Base-by-base conservation (phyloP, 345 rosid species). In the Lagerstroemia speciosa region DNA sequence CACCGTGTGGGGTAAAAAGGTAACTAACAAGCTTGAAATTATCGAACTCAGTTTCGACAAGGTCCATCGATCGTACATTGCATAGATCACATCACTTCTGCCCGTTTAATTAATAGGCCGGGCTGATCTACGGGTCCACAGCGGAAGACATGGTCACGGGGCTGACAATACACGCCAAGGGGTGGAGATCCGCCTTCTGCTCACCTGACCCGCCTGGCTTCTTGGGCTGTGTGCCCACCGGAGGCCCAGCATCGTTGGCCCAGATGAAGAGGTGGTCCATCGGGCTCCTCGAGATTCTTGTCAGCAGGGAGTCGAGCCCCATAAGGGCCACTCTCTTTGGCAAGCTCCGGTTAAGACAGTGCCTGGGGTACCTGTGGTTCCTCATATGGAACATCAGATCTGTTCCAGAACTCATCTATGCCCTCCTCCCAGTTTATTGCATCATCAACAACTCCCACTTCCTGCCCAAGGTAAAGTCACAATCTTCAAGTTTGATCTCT, bases 71-170 rank as follows among this genome's bases (percentile, higher is more conserved):
- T 27, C 3, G n/a, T 12, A 19, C 17, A 26, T 4, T 46, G 3
- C 12, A 17, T 24, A 29, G 53, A 32, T 38, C 27, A 17, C 5
- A 6, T 29, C n/a, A 17, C 8, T 8, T 46, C 50, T 19, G 30
- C 20, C 9, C 5, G 52, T 53, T 37, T 31, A n/a, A n/a, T n/a
- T n/a, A 22, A 32, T 29, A 87, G 89, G 26, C 83, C 11, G 95
- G 97, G 7, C 87, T 84, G 91, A 75, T 81, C 41, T 88, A 92
- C 46, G 98, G 84, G 38, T 81, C 98, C 20, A 43, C 70, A 0
- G 12, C 85, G 1, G 93, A 92, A 74, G 98, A 88, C 40, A 0
- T 69, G 3, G 62, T 84, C 8, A 90, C 98, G 14, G 67, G 67
- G 29, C 2, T 64, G 29, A 34, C 45, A 37, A 34, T 64, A 29